Percentiles rank a stretch among this genome's conserved stretches.
These are phyloP conservation scores for Trichoderma semiorbis DNA, from an alignment of 2,329 filamentous ascomycete genomes.

Conservation along the genomic window DNA sequence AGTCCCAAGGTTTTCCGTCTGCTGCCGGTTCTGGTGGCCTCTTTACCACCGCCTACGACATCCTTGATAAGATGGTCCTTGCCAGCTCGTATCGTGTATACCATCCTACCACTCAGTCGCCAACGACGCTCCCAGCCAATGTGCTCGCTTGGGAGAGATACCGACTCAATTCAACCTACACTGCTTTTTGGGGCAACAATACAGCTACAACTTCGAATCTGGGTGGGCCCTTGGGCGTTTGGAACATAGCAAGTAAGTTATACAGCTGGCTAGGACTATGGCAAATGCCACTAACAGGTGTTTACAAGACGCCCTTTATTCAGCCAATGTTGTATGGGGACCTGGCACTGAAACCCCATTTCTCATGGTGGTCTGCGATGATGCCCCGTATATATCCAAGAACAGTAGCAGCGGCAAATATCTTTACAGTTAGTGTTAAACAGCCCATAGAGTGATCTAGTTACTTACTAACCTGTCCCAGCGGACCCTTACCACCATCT, in stretches of 20 bases:
- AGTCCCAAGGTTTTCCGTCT: background rate
- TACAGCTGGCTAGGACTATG: background rate
- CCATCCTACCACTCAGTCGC: background rate
- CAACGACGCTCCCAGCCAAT: background rate
- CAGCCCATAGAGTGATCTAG: background rate
- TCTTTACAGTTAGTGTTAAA: background rate
- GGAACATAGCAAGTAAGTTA: background rate
- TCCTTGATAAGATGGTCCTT: background rate
- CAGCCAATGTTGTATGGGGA: background rate
- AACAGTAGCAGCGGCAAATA: background rate
- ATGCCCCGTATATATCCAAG: background rate
- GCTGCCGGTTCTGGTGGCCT: background rate
- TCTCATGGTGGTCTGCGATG: background rate
- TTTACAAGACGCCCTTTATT: background rate
- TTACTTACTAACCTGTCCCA: background rate
- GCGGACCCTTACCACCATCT: background rate
- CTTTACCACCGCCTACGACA: background rate
- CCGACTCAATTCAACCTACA: background rate
- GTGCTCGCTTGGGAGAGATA: background rate
- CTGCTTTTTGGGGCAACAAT: background rate
- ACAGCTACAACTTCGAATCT: background rate
- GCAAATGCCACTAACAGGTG: background rate
- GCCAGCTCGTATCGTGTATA: background rate
- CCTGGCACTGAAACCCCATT: background rate
- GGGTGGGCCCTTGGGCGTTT: background rate